Evolutionary conservation across 2,329 filamentous ascomycete species (phyloP).

Genomic region (Coccinonectria pachysandricola): DNA sequence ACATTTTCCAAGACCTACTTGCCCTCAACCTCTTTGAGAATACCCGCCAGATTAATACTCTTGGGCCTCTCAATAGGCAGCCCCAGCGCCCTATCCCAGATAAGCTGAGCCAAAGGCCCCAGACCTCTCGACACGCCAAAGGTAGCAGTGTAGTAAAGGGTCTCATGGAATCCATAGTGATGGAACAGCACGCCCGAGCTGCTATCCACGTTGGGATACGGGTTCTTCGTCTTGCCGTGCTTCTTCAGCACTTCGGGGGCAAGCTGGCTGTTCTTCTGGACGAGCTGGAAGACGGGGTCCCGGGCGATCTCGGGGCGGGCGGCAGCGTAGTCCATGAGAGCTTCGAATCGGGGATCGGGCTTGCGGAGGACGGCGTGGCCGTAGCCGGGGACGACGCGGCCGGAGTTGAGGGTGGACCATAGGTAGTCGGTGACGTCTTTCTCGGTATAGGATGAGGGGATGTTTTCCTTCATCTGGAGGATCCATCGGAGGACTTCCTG

Average conservation of each 20-base stretch:
- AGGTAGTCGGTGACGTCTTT: constrained; percentile 81
- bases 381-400: constrained; percentile 89
- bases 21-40: constrained; percentile 57
- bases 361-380: constrained; percentile 94
- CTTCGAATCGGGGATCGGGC: constrained; percentile 92
- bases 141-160: constrained; percentile 79
- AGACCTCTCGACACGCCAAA: constrained; percentile 62
- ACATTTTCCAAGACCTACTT: constrained; percentile 23
- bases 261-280: constrained; percentile 86
- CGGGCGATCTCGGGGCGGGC: constrained; percentile 73
- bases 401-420: constrained; percentile 86
- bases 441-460: constrained; percentile 68
- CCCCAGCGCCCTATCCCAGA: constrained; percentile 91
- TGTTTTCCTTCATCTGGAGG: constrained; percentile 83
- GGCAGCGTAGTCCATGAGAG: constrained; percentile 89
- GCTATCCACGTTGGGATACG: constrained; percentile 93
- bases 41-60: constrained; percentile 85
- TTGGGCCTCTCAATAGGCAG: constrained; percentile 96
- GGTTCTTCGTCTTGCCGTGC: constrained; percentile 98
- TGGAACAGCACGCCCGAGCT: constrained; percentile 92
- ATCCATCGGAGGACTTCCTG: constrained; percentile 98
- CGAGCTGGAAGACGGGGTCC: constrained; percentile 87
- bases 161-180: constrained; percentile 96
- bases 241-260: constrained; percentile 83
- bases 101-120: constrained; percentile 83